These are phyloP conservation scores for Leishmania aethiopica DNA, from an alignment of 208 protist genomes.

Conservation along the genomic window DNA sequence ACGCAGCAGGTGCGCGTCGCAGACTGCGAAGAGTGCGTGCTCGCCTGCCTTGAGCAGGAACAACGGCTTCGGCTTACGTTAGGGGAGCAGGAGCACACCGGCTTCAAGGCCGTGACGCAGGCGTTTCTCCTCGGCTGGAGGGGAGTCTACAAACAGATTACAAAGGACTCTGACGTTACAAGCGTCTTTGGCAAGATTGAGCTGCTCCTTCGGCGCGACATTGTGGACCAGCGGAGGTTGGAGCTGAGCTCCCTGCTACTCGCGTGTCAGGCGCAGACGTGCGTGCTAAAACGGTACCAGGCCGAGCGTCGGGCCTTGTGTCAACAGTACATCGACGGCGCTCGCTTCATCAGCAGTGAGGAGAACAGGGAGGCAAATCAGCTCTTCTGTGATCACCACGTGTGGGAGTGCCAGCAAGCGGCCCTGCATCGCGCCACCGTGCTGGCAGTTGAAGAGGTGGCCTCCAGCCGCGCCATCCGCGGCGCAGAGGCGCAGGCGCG, in stretches of 20 bases:
- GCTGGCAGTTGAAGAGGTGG: conserved; percentile 13
- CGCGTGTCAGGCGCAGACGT: conserved; percentile 11
- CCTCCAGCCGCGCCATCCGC: conserved; percentile 15
- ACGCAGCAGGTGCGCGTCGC: conserved; percentile 8
- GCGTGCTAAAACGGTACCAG: conserved; percentile 10
- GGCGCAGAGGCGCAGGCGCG: conserved; percentile 28
- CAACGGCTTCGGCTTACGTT: conserved; percentile 47
- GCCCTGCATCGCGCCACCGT: conserved; percentile 11
- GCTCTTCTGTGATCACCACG: conserved; percentile 14
- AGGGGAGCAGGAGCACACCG: conserved; percentile 46
- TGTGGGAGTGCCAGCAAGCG: neutral
- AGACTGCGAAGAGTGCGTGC: conserved; percentile 11
- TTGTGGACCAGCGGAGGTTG: conserved; percentile 57
- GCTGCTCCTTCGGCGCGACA: conserved; percentile 53
- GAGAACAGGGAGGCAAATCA: conserved; percentile 38
- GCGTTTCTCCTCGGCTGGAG: conserved; percentile 61
- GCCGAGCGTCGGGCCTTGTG: conserved; percentile 33
- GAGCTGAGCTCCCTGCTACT: conserved; percentile 39
- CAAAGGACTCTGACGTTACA: conserved; percentile 25
- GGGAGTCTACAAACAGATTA: conserved; percentile 45
- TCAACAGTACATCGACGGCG: conserved; percentile 35
- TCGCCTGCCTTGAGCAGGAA: conserved; percentile 38
- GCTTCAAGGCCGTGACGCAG: conserved; percentile 34
- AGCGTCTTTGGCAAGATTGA: conserved; percentile 59
- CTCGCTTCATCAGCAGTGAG: conserved; percentile 39